phyloP scores from a whole-genome alignment of 106 monocot species.

The Hemerocallis citrina region DNA sequence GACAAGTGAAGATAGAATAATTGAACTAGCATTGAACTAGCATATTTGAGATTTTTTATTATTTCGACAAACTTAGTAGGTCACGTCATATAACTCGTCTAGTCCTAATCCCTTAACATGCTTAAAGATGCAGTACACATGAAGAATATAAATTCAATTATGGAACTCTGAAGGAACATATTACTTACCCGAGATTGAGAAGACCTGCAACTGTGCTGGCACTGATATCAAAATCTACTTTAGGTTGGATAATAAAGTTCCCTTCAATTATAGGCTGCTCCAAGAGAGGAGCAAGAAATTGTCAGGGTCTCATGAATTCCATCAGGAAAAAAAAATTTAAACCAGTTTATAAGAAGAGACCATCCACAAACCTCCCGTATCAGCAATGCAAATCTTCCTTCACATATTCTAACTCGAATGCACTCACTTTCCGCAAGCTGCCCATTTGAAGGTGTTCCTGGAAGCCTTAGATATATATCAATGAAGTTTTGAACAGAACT shows the following conservation, averaged over 20 bases:
- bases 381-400: slow-evolving; percentile 94
- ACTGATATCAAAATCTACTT: slow-evolving; percentile 99
- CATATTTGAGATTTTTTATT: too few species aligned
- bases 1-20: too few species aligned
- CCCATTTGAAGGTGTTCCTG: slow-evolving; percentile 74
- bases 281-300: slow-evolving; percentile 5
- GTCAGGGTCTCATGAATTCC: slow-evolving; percentile 1
- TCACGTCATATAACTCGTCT: too few species aligned
- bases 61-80: too few species aligned
- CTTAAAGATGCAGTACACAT: neutral
- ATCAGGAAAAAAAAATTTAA: neutral
- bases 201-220: slow-evolving; percentile 95
- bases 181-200: slow-evolving; percentile 79
- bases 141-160: neutral
- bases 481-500: slow-evolving; percentile 94
- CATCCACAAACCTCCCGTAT: slow-evolving; percentile 69
- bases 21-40: too few species aligned
- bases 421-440: slow-evolving; percentile 79
- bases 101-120: too few species aligned
- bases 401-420: slow-evolving; percentile 96
- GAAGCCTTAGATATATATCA: slow-evolving; percentile 86
- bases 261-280: slow-evolving; percentile 87
- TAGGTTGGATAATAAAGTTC: slow-evolving; percentile 94
- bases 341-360: neutral
- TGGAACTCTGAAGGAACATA: neutral